Conservation (phyloP, 352 stramenopile species). For the Globisporangium echinulatum region DNA sequence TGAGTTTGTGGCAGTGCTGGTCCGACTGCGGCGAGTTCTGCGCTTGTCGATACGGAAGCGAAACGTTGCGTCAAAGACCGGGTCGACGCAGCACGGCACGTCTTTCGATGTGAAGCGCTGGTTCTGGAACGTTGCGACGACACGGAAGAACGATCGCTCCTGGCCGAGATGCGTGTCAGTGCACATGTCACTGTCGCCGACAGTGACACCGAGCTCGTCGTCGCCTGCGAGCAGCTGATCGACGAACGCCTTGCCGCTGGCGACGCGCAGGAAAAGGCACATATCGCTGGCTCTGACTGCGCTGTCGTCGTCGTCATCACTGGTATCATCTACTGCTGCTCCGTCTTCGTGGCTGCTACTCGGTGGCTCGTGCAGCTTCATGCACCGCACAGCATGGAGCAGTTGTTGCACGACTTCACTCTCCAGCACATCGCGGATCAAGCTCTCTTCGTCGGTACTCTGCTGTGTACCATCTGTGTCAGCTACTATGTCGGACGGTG, state of each 20-base stretch:
- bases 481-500: background rate
- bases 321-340: background rate
- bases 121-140: slow-evolving; percentile 45
- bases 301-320: background rate
- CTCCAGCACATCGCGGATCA: slow-evolving; percentile 60
- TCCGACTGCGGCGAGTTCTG: slow-evolving; percentile 7
- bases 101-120: slow-evolving; percentile 45
- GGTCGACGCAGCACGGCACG: slow-evolving; percentile 47
- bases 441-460: slow-evolving; percentile 17
- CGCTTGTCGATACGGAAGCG: slow-evolving; percentile 42
- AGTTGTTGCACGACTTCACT: slow-evolving; percentile 75
- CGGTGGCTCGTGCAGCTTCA: slow-evolving; percentile 3
- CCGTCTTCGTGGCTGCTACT: background rate
- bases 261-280: slow-evolving; percentile 48
- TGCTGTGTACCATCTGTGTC: background rate
- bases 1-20: too few relatives aligned
- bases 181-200: slow-evolving; percentile 5
- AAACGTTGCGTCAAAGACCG: slow-evolving; percentile 66
- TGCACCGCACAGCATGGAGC: slow-evolving; percentile 35
- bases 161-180: slow-evolving; percentile 30
- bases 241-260: slow-evolving; percentile 61
- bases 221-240: slow-evolving; percentile 47
- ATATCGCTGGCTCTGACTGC: slow-evolving; percentile 9
- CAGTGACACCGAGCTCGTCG: slow-evolving; percentile 11
- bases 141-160: slow-evolving; percentile 44